These are phyloP conservation scores for Ophiostoma quercus DNA, from an alignment of 2,329 filamentous ascomycete genomes.

Conservation along the genomic window DNA sequence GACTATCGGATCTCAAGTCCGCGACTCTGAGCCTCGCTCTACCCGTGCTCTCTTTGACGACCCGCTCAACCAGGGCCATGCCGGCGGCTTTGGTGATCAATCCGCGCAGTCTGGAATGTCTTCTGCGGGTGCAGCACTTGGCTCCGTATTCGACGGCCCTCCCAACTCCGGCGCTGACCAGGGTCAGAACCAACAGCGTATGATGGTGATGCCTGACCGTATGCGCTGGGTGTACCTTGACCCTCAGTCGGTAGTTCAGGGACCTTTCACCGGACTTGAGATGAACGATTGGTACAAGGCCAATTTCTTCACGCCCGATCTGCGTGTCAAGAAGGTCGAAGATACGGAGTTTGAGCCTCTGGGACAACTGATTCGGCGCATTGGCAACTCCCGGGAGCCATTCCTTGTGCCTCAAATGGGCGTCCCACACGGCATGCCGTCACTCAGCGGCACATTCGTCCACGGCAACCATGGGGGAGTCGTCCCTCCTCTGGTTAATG, in stretches of 20 bases:
- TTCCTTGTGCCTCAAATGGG: slow-evolving; percentile 97
- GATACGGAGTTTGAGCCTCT: slow-evolving; percentile 91
- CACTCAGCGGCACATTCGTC: slow-evolving; percentile 40
- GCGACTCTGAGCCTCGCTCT: slow-evolving; percentile 50
- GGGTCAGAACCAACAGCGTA: slow-evolving; percentile 57
- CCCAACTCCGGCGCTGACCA: slow-evolving; percentile 41
- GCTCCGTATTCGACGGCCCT: slow-evolving; percentile 39
- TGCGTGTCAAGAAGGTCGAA: slow-evolving; percentile 91
- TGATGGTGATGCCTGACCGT: slow-evolving; percentile 98
- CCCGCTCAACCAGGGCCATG: slow-evolving; percentile 21
- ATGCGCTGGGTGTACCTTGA: slow-evolving; percentile 99
- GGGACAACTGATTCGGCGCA: slow-evolving; percentile 87
- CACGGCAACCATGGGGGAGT: slow-evolving; percentile 54
- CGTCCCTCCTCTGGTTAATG: slow-evolving; percentile 83
- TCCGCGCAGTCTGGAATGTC: slow-evolving; percentile 31
- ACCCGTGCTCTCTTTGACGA: slow-evolving; percentile 33
- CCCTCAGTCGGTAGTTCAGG: slow-evolving; percentile 85
- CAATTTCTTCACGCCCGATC: slow-evolving; percentile 90
- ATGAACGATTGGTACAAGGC: slow-evolving; percentile 99
- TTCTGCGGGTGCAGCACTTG: slow-evolving; percentile 20
- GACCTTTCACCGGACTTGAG: slow-evolving; percentile 90
- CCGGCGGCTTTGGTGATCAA: slow-evolving; percentile 18
- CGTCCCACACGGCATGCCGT: slow-evolving; percentile 77
- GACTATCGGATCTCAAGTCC: slow-evolving; percentile 48
- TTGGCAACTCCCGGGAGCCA: slow-evolving; percentile 94